Evolutionary conservation across 1,139 yeast genomes (phyloP).

Genomic region (Kluyveromyces sp.): DNA sequence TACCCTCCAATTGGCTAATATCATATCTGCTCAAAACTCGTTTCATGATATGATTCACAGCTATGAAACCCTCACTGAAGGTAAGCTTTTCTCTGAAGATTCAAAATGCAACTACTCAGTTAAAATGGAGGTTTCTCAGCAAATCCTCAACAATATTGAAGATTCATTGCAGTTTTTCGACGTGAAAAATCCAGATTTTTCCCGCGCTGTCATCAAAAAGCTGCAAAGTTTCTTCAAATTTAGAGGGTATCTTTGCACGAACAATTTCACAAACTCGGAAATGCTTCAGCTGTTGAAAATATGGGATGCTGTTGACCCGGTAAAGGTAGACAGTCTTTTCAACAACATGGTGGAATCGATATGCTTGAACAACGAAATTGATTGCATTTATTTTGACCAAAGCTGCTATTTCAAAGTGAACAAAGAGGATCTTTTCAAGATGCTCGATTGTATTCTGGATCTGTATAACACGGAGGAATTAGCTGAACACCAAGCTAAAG

Average conservation of each 20-base stretch:
- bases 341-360: constrained; percentile 29
- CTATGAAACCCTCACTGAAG: constrained; percentile 12
- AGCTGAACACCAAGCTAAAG: constrained; percentile 15
- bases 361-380: constrained; percentile 16
- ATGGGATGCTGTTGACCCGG: constrained; percentile 20
- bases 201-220: constrained; percentile 13
- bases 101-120: constrained; percentile 12
- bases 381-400: neutral
- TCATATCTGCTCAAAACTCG: constrained; percentile 19
- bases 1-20: constrained; percentile 28
- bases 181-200: constrained; percentile 9
- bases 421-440: constrained; percentile 1
- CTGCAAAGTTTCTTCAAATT: constrained; percentile 24
- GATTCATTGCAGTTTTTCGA: constrained; percentile 21
- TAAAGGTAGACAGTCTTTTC: constrained; percentile 21
- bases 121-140: constrained; percentile 20
- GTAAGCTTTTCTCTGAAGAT: constrained; percentile 10
- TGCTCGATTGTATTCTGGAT: constrained; percentile 16
- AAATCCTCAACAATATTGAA: constrained; percentile 26
- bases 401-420: neutral
- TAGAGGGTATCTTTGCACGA: constrained; percentile 21
- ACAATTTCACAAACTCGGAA: constrained; percentile 16
- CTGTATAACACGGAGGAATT: constrained; percentile 15
- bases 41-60: constrained; percentile 20
- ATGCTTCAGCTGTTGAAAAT: constrained; percentile 21